Base-by-base conservation (phyloP, 192 early-diverging fungal species). In the Rhizoclosmatium sp. region DNA sequence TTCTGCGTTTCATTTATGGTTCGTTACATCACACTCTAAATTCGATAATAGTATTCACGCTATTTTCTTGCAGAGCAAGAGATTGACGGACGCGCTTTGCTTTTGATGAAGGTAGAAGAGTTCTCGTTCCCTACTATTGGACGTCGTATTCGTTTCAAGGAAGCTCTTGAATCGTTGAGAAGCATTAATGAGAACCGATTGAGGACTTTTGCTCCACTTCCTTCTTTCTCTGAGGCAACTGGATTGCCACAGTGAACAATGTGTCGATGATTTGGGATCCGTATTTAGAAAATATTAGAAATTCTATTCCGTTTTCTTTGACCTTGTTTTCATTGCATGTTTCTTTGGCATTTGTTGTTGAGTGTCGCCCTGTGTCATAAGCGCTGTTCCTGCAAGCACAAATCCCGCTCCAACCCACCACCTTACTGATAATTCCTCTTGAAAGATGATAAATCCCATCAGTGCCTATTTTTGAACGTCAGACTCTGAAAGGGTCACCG, bases 381-480 rank as follows among this genome's bases (percentile, higher is more conserved):
- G 72, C 2, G 88, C 87, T 2, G 90, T 91, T 9, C 94, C 94
- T 1, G 85, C 56, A 3, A 95, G 74, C 51, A 97, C 94, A 44
- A 95, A 85, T 59, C 89, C 87, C 0, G 92, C 92, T 16, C 96
- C 96, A 58, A 88, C 79, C 95, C 95, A 97, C 96, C 96, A 97
- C 76, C 89, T 90, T 61, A 93, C 49, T 9, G 89, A 83, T 71
- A 95, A 78, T 0, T 83, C 83, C 59, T 97, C 95, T 58, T 88
- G 87, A 82, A 97, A 97, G 2, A 95, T 74, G 5, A 92, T 58
- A 47, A 89, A 84, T 46, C 95, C 94, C 5, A 93, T 78, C 21
- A 93, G 71, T 12, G 93, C 95, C 92, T 93, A 46, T 59, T 41
- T 65, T 23, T 65, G 21, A 65, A 42, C 21, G 21, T 65, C 62